Evolutionary conservation across 768 basidiomycete genomes (phyloP).

Genomic region (Serpula lacrymans): DNA sequence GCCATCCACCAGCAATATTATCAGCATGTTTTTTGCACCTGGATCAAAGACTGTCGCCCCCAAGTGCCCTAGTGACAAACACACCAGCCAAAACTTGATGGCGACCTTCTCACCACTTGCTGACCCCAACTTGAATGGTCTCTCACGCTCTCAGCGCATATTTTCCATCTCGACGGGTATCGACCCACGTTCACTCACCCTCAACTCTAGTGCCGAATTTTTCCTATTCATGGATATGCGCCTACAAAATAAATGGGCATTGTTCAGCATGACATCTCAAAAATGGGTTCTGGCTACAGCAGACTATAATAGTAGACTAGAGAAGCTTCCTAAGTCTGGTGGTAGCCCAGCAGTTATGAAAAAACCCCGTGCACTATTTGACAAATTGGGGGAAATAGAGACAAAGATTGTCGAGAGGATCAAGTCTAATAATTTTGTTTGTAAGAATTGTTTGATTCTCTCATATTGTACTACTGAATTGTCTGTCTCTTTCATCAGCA

Average conservation of each 20-base stretch:
- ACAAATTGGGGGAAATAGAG: slow-evolving; percentile 10
- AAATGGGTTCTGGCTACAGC: slow-evolving; percentile 11
- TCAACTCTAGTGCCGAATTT: slow-evolving; percentile 8
- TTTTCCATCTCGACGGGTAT: slow-evolving; percentile 2
- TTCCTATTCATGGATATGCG: slow-evolving; percentile 20
- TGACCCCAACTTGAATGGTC: too few relatives aligned
- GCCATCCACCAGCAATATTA: too few relatives aligned
- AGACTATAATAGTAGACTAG: slow-evolving; percentile 10
- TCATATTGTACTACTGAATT: too few relatives aligned
- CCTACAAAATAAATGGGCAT: slow-evolving; percentile 11
- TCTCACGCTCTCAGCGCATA: not conserved
- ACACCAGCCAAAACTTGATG: too few relatives aligned
- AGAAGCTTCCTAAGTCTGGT: too few relatives aligned
- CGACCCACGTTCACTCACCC: slow-evolving; percentile 2
- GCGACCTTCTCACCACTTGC: too few relatives aligned
- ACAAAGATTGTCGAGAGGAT: slow-evolving; percentile 5
- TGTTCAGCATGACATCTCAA: slow-evolving; percentile 14
- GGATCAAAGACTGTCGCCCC: too few relatives aligned
- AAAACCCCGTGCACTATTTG: slow-evolving; percentile 9
- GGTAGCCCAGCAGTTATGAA: not conserved
- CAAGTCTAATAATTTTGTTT: too few relatives aligned
- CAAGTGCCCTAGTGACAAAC: too few relatives aligned
- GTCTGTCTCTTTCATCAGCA: slow-evolving; percentile 5
- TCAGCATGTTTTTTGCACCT: too few relatives aligned
- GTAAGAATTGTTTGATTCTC: too few relatives aligned